Evolutionary conservation across 2,329 filamentous ascomycete species (phyloP), one percentile per base, ranked within the genome.

Genomic region (Alternaria longipes): DNA sequence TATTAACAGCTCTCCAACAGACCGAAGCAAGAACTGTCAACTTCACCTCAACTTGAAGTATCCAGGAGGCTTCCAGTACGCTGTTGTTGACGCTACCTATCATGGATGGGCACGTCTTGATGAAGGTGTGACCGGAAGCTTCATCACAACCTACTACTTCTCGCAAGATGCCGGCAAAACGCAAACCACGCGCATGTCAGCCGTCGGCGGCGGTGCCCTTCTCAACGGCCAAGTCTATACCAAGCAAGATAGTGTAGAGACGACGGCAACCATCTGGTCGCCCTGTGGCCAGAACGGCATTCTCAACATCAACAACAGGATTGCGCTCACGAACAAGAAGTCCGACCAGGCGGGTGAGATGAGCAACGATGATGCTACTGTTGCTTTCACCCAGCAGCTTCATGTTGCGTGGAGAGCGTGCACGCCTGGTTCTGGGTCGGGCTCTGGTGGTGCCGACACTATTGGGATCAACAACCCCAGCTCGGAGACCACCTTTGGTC

Each of bases 191-290:
- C 66, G 69, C 40, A 73, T 71, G 64, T 59, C 61, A 1, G 69
- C 63, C n/a, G 53, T 34, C 0, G 74, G 74, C 50, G 70, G 82
- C 71, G 76, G 73, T 14, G 79, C 79, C 20, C 82, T 83, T 32
- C 69, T 65, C 50, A 70, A 73, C 41, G 78, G 71, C 53, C 67
- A 74, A 34, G 74, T 84, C 72, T 85, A 84, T 75, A 75, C 75
- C 64, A 81, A 82, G 74, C 78, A 79, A 49, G 83, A 85, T 69
- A 69, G 70, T 12, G 60, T 77, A 45, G 74, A 77, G 68, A 75
- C 74, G 14, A 76, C 74, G 0, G 72, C 74, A 2, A 72, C 70
- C 42, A 66, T 76, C 59, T 77, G 74, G 74, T 76, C 73, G 8
- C 74, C 74, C 0, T 77, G 74, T 63, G 74, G 74, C 57, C 69